Evolutionary conservation across 345 rosid genomes (phyloP).

Genomic region (Cardamine occulta): DNA sequence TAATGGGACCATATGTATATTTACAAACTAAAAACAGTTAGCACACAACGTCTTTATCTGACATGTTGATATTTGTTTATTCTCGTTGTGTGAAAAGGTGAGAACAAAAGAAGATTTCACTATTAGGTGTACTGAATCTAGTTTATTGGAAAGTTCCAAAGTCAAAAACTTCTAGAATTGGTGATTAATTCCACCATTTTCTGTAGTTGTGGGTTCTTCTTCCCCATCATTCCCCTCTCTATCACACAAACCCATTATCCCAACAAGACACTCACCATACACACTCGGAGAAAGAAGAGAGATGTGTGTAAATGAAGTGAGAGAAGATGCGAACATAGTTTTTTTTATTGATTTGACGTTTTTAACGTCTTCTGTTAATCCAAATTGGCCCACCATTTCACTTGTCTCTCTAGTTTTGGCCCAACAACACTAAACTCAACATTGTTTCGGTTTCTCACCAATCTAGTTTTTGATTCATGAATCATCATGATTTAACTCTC

Average conservation of each 20-base stretch:
- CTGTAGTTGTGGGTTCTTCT: slow-evolving; percentile 13
- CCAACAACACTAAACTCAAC: slow-evolving; percentile 9
- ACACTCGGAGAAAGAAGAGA: neutral
- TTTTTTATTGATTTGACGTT: slow-evolving; percentile 22
- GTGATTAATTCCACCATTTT: neutral
- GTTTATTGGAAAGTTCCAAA: slow-evolving; percentile 18
- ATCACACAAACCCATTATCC: slow-evolving; percentile 11
- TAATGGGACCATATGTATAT: slow-evolving; percentile 8
- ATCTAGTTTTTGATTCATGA: slow-evolving; percentile 11
- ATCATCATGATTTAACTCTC: neutral
- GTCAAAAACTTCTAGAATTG: slow-evolving; percentile 1
- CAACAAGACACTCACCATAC: neutral
- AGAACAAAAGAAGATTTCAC: slow-evolving; percentile 27
- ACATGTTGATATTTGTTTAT: slow-evolving; percentile 12
- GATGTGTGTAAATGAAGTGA: neutral
- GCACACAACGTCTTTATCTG: neutral
- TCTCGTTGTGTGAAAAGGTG: slow-evolving; percentile 32
- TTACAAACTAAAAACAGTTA: neutral
- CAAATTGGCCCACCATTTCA: neutral
- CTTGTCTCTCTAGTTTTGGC: slow-evolving; percentile 21
- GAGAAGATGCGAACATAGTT: slow-evolving; percentile 20
- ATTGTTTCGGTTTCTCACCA: slow-evolving; percentile 33
- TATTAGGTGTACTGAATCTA: slow-evolving; percentile 36
- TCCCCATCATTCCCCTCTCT: slow-evolving; percentile 11
- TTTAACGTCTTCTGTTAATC: slow-evolving; percentile 3